These are phyloP conservation scores for Paraglomus occultum DNA, from an alignment of 192 early-diverging fungal genomes.

Conservation along the genomic window DNA sequence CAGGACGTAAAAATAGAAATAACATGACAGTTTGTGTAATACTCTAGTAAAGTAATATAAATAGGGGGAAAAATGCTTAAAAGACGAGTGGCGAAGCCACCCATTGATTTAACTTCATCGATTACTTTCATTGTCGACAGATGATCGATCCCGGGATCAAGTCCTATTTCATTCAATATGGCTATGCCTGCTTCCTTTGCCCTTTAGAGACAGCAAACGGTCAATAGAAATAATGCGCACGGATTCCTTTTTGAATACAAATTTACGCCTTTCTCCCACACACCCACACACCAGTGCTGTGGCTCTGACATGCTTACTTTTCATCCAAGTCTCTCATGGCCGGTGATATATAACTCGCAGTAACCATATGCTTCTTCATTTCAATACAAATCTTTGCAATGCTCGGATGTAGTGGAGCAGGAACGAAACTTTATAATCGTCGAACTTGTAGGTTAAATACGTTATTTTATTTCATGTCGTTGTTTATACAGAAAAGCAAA, in stretches of 20 bases:
- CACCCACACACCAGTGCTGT: too few species aligned
- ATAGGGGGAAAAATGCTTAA: too few species aligned
- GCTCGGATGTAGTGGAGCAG: conserved; percentile 79
- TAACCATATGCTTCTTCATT: conserved; percentile 90
- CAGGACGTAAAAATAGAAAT: too few species aligned
- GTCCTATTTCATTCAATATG: conserved; percentile 95
- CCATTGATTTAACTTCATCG: conserved; percentile 75
- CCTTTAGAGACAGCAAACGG: too few species aligned
- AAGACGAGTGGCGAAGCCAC: conserved; percentile 48
- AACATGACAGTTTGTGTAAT: too few species aligned
- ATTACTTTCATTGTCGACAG: conserved; percentile 95
- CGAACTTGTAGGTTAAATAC: conserved; percentile 11
- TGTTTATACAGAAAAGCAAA: neutral
- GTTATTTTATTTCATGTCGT: neutral
- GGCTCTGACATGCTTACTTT: too few species aligned
- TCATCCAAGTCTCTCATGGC: conserved; percentile 81
- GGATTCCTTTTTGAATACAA: too few species aligned
- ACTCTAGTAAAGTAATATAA: too few species aligned
- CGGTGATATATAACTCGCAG: conserved; percentile 92
- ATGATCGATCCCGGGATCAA: conserved; percentile 99
- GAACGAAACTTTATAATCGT: conserved; percentile 73
- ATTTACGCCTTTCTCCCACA: too few species aligned
- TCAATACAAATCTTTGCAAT: conserved; percentile 76
- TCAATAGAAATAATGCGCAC: too few species aligned
- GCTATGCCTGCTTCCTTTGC: conserved; percentile 82